phyloP scores from a whole-genome alignment of 148 eudicot genomes.

The Rhododendron williamsianum region DNA sequence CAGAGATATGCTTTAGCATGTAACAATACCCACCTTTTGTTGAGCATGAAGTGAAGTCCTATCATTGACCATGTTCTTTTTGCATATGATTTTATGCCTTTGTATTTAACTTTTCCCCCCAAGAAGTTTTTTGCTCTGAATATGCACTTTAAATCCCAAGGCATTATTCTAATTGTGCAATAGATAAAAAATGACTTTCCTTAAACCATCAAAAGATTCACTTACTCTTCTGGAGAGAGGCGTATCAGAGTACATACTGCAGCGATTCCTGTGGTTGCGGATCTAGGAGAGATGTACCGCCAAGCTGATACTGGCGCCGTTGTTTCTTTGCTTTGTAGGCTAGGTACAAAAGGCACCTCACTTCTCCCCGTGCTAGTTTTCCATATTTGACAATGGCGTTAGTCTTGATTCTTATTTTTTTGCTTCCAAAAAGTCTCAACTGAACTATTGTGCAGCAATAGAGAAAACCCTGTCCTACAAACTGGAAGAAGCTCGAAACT shows the following conservation, averaged over 20 bases:
- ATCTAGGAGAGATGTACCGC: slow-evolving; percentile 90
- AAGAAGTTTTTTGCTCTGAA: background rate
- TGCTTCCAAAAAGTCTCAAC: background rate
- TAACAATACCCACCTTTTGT: background rate
- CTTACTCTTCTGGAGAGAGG: slow-evolving; percentile 98
- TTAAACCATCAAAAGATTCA: slow-evolving; percentile 62
- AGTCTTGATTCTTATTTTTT: background rate
- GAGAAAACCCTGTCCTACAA: slow-evolving; percentile 78
- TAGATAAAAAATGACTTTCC: slow-evolving; percentile 15
- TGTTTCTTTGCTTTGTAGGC: slow-evolving; percentile 71
- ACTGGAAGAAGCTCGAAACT: slow-evolving; percentile 78
- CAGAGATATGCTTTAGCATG: background rate
- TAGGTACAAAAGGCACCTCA: slow-evolving; percentile 43
- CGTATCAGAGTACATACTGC: slow-evolving; percentile 98
- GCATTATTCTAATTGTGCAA: background rate
- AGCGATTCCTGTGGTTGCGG: slow-evolving; percentile 86
- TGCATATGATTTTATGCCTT: background rate
- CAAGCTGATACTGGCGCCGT: slow-evolving; percentile 89
- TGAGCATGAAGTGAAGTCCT: background rate
- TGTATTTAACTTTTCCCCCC: background rate
- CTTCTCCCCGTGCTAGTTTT: background rate
- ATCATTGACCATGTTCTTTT: background rate
- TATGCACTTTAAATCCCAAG: background rate
- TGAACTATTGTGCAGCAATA: slow-evolving; percentile 53
- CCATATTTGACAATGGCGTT: background rate